Evolutionary conservation across 2,329 filamentous ascomycete species (phyloP).

Genomic region (Fusarium subglutinans): DNA sequence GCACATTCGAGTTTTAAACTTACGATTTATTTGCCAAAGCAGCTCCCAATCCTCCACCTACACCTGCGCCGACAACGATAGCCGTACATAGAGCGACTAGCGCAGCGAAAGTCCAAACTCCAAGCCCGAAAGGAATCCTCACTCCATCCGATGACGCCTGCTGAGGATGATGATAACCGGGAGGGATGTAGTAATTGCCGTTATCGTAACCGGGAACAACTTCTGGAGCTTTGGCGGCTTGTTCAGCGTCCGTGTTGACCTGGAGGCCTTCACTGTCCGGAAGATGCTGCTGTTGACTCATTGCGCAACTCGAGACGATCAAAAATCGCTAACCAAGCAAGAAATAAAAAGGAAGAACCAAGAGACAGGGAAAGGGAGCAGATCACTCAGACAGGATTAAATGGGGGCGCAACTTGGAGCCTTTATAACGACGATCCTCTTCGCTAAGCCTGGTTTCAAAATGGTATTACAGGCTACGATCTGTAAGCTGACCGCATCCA

Average conservation of each 20-base stretch:
- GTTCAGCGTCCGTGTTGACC: slow-evolving; percentile 18
- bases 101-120: slow-evolving; percentile 27
- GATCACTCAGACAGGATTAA: neutral
- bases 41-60: slow-evolving; percentile 29
- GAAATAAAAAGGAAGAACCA: neutral
- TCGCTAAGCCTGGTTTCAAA: slow-evolving; percentile 12
- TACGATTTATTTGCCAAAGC: slow-evolving; percentile 29
- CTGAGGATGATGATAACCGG: slow-evolving; percentile 6
- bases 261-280: slow-evolving; percentile 30
- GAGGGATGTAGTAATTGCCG: slow-evolving; percentile 14
- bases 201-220: neutral
- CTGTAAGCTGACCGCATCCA: slow-evolving; percentile 26
- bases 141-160: neutral
- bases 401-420: neutral
- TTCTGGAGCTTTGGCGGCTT: slow-evolving; percentile 25
- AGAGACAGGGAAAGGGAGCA: neutral
- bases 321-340: neutral
- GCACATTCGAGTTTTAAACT: rapidly evolving
- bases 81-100: slow-evolving; percentile 24
- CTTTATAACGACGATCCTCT: slow-evolving; percentile 22
- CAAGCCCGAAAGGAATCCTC: slow-evolving; percentile 26
- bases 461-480: slow-evolving; percentile 8
- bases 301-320: neutral
- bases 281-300: slow-evolving; percentile 15
- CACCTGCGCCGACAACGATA: slow-evolving; percentile 27